Percentiles rank a stretch among this genome's conserved stretches.
Evolutionary conservation across 1,284 basidiomycete species (phyloP).

Genomic region (Xerocomus minutiporus): DNA sequence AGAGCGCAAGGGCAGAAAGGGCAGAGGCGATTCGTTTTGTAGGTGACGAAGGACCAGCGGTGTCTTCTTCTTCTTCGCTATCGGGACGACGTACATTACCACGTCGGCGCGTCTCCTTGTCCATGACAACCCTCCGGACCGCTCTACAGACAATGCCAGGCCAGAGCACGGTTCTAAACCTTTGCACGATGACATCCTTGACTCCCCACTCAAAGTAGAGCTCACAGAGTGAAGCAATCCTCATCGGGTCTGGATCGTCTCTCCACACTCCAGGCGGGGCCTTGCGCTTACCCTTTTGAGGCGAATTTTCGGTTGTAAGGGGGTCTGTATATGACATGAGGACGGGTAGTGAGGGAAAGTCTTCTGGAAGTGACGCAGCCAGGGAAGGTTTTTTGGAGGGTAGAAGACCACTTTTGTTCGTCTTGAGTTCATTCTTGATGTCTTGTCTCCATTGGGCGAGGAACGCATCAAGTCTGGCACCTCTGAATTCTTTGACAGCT

Average conservation of each 20-base stretch:
- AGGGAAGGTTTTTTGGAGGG: conserved; percentile 57
- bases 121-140: conserved; percentile 53
- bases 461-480: conserved; percentile 48
- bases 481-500: conserved; percentile 50
- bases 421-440: conserved; percentile 64
- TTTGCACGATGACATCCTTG: conserved; percentile 69
- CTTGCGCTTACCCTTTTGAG: conserved; percentile 32
- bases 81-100: conserved; percentile 36
- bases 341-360: conserved; percentile 65
- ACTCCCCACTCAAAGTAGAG: conserved; percentile 89
- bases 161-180: conserved; percentile 76
- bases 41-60: conserved; percentile 9
- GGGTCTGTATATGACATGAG: conserved; percentile 75
- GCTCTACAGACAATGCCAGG: conserved; percentile 61
- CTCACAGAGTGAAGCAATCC: conserved; percentile 75
- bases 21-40: conserved; percentile 18
- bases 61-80: neutral
- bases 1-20: conserved; percentile 15
- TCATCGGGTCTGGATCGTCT: conserved; percentile 67
- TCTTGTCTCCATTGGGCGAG: conserved; percentile 61
- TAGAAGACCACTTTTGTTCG: conserved; percentile 61
- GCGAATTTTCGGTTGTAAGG: conserved; percentile 62
- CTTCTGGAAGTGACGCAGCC: conserved; percentile 55
- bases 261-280: conserved; percentile 43
- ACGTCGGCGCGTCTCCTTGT: conserved; percentile 12